These are phyloP conservation scores for Fusarium lyarnte DNA, from an alignment of 2,329 filamentous ascomycete species.

Conservation along the genomic window DNA sequence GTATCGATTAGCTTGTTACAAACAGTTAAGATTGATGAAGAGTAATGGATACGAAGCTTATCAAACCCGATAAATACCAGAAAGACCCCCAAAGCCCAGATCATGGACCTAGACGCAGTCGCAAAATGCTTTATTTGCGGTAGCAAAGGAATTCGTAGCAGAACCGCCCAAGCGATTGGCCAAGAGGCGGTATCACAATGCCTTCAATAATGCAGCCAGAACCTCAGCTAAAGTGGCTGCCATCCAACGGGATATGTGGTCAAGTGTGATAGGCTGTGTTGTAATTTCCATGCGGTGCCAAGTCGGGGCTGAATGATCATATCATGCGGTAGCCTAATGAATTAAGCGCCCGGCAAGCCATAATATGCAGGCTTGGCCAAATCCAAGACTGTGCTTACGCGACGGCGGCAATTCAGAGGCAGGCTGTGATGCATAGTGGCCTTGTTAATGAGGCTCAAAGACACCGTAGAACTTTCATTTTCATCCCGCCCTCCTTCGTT, in stretches of 20 bases:
- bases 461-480: no score
- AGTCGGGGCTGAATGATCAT: neutral
- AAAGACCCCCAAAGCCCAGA: no score
- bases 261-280: neutral
- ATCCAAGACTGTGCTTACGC: neutral
- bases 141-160: no score
- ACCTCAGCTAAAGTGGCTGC: rapidly evolving
- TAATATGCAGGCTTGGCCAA: rapidly evolving
- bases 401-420: rapidly evolving
- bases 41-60: no score
- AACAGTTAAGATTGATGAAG: no score
- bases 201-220: neutral
- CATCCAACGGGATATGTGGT: rapidly evolving
- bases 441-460: no score
- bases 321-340: rapidly evolving
- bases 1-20: no score
- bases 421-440: neutral
- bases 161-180: no score
- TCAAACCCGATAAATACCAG: no score
- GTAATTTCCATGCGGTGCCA: rapidly evolving
- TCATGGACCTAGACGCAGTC: no score
- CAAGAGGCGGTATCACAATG: no score
- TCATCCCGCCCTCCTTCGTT: neutral
- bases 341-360: rapidly evolving
- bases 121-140: no score